Conservation (phyloP, 2,329 filamentous ascomycete species). For the Xylariales sp. region DNA sequence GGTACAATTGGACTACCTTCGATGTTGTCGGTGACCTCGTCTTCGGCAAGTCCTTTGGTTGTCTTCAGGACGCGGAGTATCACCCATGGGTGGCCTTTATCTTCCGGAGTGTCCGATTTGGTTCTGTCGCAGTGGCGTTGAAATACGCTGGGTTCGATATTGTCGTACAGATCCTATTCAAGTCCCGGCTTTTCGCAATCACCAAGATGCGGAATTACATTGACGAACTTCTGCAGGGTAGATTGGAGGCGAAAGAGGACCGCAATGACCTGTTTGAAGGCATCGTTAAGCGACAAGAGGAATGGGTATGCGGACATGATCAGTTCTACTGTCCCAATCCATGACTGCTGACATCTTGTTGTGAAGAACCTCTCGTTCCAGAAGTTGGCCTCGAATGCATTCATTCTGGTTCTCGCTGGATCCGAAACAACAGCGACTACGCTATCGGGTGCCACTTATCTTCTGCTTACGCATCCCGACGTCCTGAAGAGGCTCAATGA, state of each 20-base stretch:
- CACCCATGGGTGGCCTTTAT: conserved; percentile 30
- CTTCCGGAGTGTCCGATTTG: conserved; percentile 21
- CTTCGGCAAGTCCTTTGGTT: conserved; percentile 39
- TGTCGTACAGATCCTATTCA: conserved; percentile 18
- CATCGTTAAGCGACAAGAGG: conserved; percentile 25
- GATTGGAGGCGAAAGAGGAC: conserved; percentile 17
- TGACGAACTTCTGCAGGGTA: conserved; percentile 17
- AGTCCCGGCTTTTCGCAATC: conserved; percentile 10
- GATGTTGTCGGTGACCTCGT: conserved; percentile 24
- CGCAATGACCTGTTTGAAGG: conserved; percentile 28
- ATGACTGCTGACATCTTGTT: no score
- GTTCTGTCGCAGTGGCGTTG: conserved; percentile 16
- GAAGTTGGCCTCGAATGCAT: conserved; percentile 21
- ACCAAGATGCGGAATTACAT: conserved; percentile 14
- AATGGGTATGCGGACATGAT: conserved; percentile 24
- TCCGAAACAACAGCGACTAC: conserved; percentile 27
- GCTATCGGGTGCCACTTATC: conserved; percentile 24
- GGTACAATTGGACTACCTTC: conserved; percentile 32
- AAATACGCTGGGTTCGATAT: conserved; percentile 17
- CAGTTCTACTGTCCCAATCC: no score
- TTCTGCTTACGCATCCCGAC: conserved; percentile 26
- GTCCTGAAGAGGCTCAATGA: conserved; percentile 26
- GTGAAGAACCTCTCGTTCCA: conserved; percentile 21
- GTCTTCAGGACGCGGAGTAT: conserved; percentile 24
- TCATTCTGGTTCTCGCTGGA: conserved; percentile 23